Evolutionary conservation across 129 eudicot genomes (phyloP), one percentile per base, ranked within the genome.

Genomic region (Pittosporum tobira): DNA sequence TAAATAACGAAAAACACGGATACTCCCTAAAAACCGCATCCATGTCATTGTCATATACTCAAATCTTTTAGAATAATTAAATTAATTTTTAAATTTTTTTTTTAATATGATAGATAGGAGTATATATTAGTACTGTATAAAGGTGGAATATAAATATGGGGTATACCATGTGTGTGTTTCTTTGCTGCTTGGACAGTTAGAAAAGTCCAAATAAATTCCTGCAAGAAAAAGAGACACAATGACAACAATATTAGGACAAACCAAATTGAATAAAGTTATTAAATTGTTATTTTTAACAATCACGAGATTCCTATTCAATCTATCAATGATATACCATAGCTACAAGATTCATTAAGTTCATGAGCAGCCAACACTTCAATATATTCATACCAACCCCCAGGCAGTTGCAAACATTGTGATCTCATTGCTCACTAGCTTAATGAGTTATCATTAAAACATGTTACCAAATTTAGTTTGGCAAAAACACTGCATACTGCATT

Each of bases 11-110:
- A 80, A 56, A 69, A 74, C 85, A 73, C 78, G 94, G 94, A 85
- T 78, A 85, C 94, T 72, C 79, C 81, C 70, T 77, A 81, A 85
- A 84, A 85, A 51, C 71, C 72, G 94, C 88, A 85, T 81, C 94
- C 88, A 61, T 71, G 80, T 76, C 67, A 58, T 75, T 50, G 51
- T 62, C 61, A 57, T 66, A 65, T 63, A 75, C 61, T 26, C 59
- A 26, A 56, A 56, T 18, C 45, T 52, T 71, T 67, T 68, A 68
- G 36, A 62, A 50, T 37, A 47, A 56, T 61, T 42, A 51, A 56
- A 54, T 63, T 69, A 55, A 14, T 48, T 38, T 56, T 59, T 55
- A 51, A 29, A 21, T 6, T 57, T 57, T 59, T 58, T 51, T 61
- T 54, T n/a, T n/a, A n/a, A n/a, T n/a, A n/a, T n/a, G n/a, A n/a